phyloP scores from a whole-genome alignment of 2,329 filamentous ascomycete genomes.

The Phaeosphaeriaceae sp. region DNA sequence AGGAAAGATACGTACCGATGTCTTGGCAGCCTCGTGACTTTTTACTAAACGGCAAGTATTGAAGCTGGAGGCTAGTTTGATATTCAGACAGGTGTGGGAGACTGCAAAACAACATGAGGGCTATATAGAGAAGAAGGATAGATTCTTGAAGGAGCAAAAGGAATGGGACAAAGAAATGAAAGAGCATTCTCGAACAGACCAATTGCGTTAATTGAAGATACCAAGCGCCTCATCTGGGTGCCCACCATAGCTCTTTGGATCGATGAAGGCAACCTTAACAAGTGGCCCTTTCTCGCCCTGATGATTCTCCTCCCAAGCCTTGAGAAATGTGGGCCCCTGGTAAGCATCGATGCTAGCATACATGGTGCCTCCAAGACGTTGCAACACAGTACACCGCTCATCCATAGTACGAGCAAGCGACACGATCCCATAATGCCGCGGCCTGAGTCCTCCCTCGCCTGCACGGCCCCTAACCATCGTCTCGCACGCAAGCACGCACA shows the following conservation, averaged over 20 bases:
- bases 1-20: no score
- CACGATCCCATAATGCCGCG: neutral
- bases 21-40: no score
- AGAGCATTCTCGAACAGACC: no score
- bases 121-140: slow-evolving; percentile 54
- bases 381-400: slow-evolving; percentile 1
- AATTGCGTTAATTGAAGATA: neutral
- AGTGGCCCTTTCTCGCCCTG: slow-evolving; percentile 1
- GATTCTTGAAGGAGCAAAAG: slow-evolving; percentile 57
- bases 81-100: slow-evolving; percentile 60
- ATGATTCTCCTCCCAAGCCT: slow-evolving; percentile 2
- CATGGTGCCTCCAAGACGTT: slow-evolving; percentile 1
- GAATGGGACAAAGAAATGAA: slow-evolving; percentile 46
- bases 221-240: slow-evolving; percentile 3
- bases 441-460: slow-evolving; percentile 4
- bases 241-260: neutral
- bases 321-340: slow-evolving; percentile 1
- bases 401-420: slow-evolving; percentile 1
- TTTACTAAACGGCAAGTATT: no score
- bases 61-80: slow-evolving; percentile 53
- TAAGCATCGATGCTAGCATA: slow-evolving; percentile 1
- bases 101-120: slow-evolving; percentile 53
- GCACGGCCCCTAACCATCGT: slow-evolving; percentile 6
- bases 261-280: slow-evolving; percentile 1
- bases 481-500: slow-evolving; percentile 14